A percentile compares a stretch with the other conserved stretches of the same genome.
These are phyloP conservation scores for Ambrosia trifida DNA, from an alignment of 129 eudicot species.

Conservation along the genomic window DNA sequence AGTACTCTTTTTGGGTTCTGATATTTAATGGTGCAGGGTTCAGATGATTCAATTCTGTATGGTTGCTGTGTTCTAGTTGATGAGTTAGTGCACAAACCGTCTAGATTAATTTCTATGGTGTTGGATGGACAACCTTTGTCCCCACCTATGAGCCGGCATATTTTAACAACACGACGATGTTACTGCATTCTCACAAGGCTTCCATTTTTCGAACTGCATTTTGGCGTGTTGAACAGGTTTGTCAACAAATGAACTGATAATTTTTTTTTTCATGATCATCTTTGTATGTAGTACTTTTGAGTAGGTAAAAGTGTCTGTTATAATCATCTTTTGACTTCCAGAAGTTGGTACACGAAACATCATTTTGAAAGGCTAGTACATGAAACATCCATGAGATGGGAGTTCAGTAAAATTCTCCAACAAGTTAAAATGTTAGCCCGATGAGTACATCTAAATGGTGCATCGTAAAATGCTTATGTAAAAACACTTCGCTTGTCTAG, in stretches of 20 bases:
- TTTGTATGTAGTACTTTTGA: conserved; percentile 16
- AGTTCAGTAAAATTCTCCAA: no score
- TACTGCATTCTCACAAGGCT: conserved; percentile 93
- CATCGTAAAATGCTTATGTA: no score
- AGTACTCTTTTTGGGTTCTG: background rate
- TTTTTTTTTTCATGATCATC: conserved; percentile 11
- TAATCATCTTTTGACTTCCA: background rate
- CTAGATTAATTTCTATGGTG: conserved; percentile 74
- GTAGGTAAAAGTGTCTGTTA: background rate
- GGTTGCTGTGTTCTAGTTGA: conserved; percentile 97
- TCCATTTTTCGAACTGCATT: conserved; percentile 94
- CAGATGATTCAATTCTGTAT: conserved; percentile 86
- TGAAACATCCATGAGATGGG: background rate
- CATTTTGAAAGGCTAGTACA: background rate
- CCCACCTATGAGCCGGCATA: conserved; percentile 63
- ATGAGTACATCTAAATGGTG: no score
- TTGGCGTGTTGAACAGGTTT: conserved; percentile 91
- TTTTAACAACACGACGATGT: conserved; percentile 88
- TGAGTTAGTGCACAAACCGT: conserved; percentile 82
- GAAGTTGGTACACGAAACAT: background rate
- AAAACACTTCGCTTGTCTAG: background rate
- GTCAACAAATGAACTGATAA: background rate
- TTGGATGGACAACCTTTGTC: conserved; percentile 52
- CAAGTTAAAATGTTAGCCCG: no score
- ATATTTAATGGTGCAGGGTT: conserved; percentile 53